These are phyloP conservation scores for Leucosporidium yakuticum DNA, from an alignment of 768 basidiomycete species.

Conservation along the genomic window DNA sequence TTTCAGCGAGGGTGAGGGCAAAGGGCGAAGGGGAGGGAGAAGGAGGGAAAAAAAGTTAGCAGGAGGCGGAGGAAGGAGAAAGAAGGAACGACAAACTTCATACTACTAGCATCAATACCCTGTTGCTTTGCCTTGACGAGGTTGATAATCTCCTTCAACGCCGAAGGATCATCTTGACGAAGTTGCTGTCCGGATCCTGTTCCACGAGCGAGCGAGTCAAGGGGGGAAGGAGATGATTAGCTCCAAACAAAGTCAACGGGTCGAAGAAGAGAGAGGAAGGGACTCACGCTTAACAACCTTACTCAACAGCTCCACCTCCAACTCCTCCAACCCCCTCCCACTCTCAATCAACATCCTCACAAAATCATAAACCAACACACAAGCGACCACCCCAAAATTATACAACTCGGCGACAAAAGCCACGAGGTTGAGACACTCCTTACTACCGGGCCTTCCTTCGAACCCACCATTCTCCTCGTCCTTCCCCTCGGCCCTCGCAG, in stretches of 20 bases:
- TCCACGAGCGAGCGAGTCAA: background rate
- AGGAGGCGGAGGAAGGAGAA: background rate
- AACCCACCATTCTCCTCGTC: constrained; percentile 14
- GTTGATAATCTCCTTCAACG: constrained; percentile 82
- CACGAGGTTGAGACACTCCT: constrained; percentile 82
- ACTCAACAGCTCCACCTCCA: constrained; percentile 76
- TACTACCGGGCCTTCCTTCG: constrained; percentile 51
- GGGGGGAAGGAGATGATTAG: background rate
- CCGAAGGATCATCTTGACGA: constrained; percentile 82
- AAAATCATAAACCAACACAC: constrained; percentile 80
- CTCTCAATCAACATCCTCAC: constrained; percentile 65
- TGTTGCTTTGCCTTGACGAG: constrained; percentile 69
- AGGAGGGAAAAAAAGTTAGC: too few relatives aligned
- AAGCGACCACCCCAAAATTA: constrained; percentile 90
- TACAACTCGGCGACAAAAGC: constrained; percentile 85
- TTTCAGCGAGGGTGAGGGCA: too few relatives aligned
- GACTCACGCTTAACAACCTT: constrained; percentile 69
- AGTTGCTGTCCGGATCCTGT: constrained; percentile 87
- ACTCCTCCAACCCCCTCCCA: constrained; percentile 56
- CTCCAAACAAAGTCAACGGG: too few relatives aligned
- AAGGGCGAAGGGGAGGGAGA: too few relatives aligned
- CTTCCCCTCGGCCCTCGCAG: background rate
- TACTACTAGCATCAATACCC: constrained; percentile 46
- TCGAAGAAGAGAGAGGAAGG: background rate
- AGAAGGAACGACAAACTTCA: constrained; percentile 50